Base-by-base conservation (phyloP, 2,329 filamentous ascomycete species). In the Alternaria sp. region DNA sequence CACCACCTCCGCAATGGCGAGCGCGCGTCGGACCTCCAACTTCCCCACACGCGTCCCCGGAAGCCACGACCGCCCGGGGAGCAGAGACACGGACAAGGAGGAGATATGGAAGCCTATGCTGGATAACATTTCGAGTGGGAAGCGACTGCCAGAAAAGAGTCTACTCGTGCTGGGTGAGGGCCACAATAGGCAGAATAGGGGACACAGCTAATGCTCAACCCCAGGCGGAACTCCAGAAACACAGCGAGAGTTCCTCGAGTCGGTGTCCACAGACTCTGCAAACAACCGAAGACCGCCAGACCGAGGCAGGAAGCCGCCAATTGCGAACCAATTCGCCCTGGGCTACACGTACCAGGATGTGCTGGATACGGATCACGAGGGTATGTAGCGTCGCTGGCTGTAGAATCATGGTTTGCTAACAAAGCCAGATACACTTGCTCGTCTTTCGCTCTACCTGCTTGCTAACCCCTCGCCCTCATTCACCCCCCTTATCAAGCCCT, bases 341-440 rank as follows among this genome's bases (percentile, higher is more conserved):
- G 94, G 94, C 53, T 97, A 97, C 78, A 97, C 94, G 55, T 97
- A 97, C 81, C 93, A 96, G 78, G 93, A 97, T 80, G 93, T 97
- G 38, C 85, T 97, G 38, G 94, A 97, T 79, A 91, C 92, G 58
- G 94, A 97, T 76, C 93, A 97, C 79, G 94, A 97, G 84, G 92
- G 92, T 93, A 80, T 60, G 79, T 44, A 46, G 16, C 32, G 14
- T n/a, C 40, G 27, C 63, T 74, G 38, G 5, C 18, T 5, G 22
- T 27, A 12, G 10, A 22, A 16, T 3, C 20, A 36, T 2, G 2
- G 1, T 10, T 54, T 40, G 32, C 65, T 76, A 49, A 74, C 52
- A 38, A 11, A 44, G 12, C 8, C 62, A 94, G 94, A 97, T 81
- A 94, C 91, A 27, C 86, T 97, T 70, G 94, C 94, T 57, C 91